Percentiles rank a stretch among this genome's conserved stretches.
These are phyloP conservation scores for Trypanosoma brucei DNA, from an alignment of 208 protist species.

Conservation along the genomic window DNA sequence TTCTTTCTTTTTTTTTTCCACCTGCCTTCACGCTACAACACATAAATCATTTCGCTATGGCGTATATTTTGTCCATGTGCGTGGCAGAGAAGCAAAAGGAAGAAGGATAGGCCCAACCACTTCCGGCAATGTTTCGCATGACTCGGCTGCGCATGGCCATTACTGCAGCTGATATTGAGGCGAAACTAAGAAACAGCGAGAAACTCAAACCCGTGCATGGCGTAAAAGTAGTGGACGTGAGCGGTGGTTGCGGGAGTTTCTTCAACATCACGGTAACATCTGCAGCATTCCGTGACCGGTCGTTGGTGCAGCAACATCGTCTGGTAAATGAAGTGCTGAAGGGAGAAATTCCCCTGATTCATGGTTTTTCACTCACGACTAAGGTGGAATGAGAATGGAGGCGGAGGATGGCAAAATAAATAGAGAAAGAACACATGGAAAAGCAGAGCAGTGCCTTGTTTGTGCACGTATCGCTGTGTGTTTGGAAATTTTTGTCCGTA, in stretches of 20 bases:
- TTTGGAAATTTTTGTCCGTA: too few species aligned
- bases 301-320: slow-evolving; percentile 82
- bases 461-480: too few species aligned
- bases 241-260: slow-evolving; percentile 79
- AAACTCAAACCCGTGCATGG: slow-evolving; percentile 48
- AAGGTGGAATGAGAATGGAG: slow-evolving; percentile 19
- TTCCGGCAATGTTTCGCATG: slow-evolving; percentile 14
- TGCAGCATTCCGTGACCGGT: slow-evolving; percentile 61
- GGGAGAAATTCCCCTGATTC: slow-evolving; percentile 76
- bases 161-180: slow-evolving; percentile 63
- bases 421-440: too few species aligned
- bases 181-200: slow-evolving; percentile 54
- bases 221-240: slow-evolving; percentile 66
- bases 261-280: slow-evolving; percentile 80
- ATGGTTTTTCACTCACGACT: slow-evolving; percentile 83
- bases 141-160: slow-evolving; percentile 17
- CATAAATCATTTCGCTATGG: too few species aligned
- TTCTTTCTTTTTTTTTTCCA: slow-evolving; percentile 16
- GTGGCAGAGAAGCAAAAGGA: neutral
- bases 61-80: too few species aligned
- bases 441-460: too few species aligned
- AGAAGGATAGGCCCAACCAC: too few species aligned
- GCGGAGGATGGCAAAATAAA: too few species aligned
- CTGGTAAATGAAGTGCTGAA: slow-evolving; percentile 80
- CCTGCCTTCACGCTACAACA: neutral